phyloP scores from a whole-genome alignment of 2,329 filamentous ascomycete species.

The Curvularia sp. region DNA sequence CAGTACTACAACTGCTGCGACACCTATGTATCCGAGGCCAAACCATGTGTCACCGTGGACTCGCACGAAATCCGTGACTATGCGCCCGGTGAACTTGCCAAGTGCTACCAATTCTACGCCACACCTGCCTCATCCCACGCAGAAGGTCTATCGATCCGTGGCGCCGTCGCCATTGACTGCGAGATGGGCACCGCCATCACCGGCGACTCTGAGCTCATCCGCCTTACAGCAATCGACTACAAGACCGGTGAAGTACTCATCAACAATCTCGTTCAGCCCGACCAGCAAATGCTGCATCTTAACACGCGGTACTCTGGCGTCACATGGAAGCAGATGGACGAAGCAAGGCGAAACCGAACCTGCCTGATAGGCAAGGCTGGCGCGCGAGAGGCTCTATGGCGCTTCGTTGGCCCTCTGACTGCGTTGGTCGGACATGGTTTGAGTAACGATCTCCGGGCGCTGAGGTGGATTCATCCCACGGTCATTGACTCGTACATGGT shows the following conservation, averaged over 20 bases:
- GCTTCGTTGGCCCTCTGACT: constrained; percentile 56
- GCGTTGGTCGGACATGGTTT: constrained; percentile 59
- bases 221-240: constrained; percentile 58
- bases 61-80: constrained; percentile 14
- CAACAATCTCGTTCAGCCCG: constrained; percentile 60
- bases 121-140: constrained; percentile 9
- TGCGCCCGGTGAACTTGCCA: constrained; percentile 14
- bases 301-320: constrained; percentile 62
- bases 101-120: constrained; percentile 17
- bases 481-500: constrained; percentile 57
- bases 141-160: constrained; percentile 8
- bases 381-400: constrained; percentile 54
- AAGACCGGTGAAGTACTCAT: constrained; percentile 59
- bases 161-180: constrained; percentile 59
- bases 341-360: constrained; percentile 39
- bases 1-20: constrained; percentile 24
- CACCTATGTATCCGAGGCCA: constrained; percentile 9
- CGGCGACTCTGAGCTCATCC: constrained; percentile 61
- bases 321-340: constrained; percentile 49
- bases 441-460: constrained; percentile 52
- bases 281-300: constrained; percentile 56
- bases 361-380: constrained; percentile 54
- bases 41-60: constrained; percentile 16
- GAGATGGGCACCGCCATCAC: constrained; percentile 60
- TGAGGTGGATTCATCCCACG: constrained; percentile 58